Evolutionary conservation across 441 rosid genomes (phyloP), one percentile per base, ranked within the genome.

Genomic region (Gossypium gossypioides): DNA sequence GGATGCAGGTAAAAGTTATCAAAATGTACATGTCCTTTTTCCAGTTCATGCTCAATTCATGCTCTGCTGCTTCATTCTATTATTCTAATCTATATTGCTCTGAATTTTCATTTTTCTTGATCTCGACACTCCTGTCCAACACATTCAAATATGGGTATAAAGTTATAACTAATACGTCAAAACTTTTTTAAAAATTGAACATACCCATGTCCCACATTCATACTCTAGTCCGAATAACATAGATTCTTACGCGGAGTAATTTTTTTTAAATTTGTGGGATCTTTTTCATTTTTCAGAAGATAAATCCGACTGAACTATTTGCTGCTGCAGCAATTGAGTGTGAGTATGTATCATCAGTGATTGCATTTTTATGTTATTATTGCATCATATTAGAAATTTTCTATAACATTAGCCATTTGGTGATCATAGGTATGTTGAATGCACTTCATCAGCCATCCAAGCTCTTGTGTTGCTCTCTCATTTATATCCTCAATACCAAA

Each of bases 1-100:
- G 88, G 88, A 25, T 82, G 69, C 85, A 84, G 87, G 87, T 88
- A 85, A 75, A 68, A 50, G 2, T 27, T 27, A 8, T 27, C 10
- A 8, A 68, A 50, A 7, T 48, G 37, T 25, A 6, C 19, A 25
- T 3, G 51, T 18, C 9, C 22, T 55, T 55, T 21, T 19, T 55
- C 59, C 59, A 55, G 59, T 55, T 55, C 27, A 18, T 55, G 59
- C 56, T 51, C 32, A 21, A 44, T 54, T 40, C 71, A 51, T 55
- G 15, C 63, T 32, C 32, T 6, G 54, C 34, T 44, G 69, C 56
- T 22, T 40, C 19, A 18, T 62, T 64, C 32, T 40, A 5, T 64
- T 19, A 10, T 5, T 5, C 32, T 12, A 55, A 6, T 19, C n/a
- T 19, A 21, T 55, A 24, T 21, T 55, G 1, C 59, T 55, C 13